Conservation (phyloP, 1,284 basidiomycete genomes). For the Cryptococcus hybrid region DNA sequence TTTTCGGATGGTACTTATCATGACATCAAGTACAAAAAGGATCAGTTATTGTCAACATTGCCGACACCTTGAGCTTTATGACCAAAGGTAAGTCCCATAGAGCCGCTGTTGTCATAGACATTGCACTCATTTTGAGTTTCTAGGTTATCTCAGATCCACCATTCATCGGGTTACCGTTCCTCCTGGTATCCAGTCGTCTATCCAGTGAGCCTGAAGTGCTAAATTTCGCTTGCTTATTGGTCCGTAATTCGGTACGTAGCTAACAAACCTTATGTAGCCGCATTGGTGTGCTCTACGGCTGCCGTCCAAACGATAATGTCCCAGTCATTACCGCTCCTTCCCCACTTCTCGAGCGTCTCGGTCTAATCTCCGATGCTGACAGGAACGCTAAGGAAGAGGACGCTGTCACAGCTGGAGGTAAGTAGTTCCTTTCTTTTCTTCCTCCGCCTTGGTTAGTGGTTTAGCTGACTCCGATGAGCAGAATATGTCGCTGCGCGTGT, state of each 20-base stretch:
- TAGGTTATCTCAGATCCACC: slow-evolving; percentile 31
- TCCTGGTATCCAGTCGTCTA: slow-evolving; percentile 31
- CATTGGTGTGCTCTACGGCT: slow-evolving; percentile 34
- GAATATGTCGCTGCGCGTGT: slow-evolving; percentile 25
- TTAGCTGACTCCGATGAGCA: background rate
- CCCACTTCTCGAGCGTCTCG: slow-evolving; percentile 24
- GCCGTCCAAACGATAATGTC: slow-evolving; percentile 31
- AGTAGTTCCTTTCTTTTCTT: background rate
- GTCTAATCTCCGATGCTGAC: slow-evolving; percentile 14
- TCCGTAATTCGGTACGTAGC: background rate
- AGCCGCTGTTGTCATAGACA: no score
- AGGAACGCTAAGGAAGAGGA: slow-evolving; percentile 4
- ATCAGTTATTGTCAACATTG: slow-evolving; percentile 35
- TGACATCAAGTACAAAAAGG: slow-evolving; percentile 29
- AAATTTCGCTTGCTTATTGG: no score
- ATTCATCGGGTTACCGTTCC: slow-evolving; percentile 31
- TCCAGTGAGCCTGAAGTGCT: slow-evolving; percentile 9
- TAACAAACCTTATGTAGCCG: slow-evolving; percentile 9
- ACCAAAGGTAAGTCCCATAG: slow-evolving; percentile 21
- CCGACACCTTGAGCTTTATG: slow-evolving; percentile 38
- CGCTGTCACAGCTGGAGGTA: slow-evolving; percentile 15
- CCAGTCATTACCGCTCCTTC: slow-evolving; percentile 26
- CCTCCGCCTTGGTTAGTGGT: background rate
- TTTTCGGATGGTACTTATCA: slow-evolving; percentile 26
- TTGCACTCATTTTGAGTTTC: background rate